Evolutionary conservation across 176 grass and related monocot genomes (phyloP).

Genomic region (Carex myosuroides): DNA sequence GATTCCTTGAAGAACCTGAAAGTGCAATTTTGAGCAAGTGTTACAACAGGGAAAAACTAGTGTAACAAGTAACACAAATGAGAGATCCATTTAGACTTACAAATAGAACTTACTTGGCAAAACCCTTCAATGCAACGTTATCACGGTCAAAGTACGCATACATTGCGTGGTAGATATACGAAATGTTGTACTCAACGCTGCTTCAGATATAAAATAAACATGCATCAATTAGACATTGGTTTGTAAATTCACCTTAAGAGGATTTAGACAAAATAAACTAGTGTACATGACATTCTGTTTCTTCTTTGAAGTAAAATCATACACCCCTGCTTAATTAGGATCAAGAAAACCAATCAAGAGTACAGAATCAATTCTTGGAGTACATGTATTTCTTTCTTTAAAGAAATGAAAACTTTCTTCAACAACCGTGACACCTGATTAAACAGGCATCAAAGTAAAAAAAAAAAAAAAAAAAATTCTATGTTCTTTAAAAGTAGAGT

Average conservation of each 20-base stretch:
- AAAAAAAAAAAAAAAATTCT: background rate
- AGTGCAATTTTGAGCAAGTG: background rate
- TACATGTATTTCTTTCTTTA: background rate
- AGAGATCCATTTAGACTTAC: background rate
- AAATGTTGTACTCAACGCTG: constrained; percentile 41
- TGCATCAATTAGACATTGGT: background rate
- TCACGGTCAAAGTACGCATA: constrained; percentile 43
- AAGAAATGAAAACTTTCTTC: background rate
- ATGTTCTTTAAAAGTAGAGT: background rate
- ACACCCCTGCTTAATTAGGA: background rate
- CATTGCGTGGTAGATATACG: constrained; percentile 39
- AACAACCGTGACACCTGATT: too few species aligned
- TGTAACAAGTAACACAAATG: background rate
- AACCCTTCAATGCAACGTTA: constrained; percentile 31
- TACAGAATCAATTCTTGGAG: background rate
- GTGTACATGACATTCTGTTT: background rate
- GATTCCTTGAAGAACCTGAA: constrained; percentile 45
- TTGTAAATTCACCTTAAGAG: background rate
- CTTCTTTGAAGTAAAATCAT: background rate
- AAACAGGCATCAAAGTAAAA: background rate
- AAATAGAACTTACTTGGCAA: constrained; percentile 38
- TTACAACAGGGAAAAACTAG: background rate
- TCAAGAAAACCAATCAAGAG: background rate
- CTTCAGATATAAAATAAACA: constrained; percentile 5
- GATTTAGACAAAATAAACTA: background rate